Conservation (phyloP, 2,329 filamentous ascomycete species). For the Beauveria pseudobassiana region DNA sequence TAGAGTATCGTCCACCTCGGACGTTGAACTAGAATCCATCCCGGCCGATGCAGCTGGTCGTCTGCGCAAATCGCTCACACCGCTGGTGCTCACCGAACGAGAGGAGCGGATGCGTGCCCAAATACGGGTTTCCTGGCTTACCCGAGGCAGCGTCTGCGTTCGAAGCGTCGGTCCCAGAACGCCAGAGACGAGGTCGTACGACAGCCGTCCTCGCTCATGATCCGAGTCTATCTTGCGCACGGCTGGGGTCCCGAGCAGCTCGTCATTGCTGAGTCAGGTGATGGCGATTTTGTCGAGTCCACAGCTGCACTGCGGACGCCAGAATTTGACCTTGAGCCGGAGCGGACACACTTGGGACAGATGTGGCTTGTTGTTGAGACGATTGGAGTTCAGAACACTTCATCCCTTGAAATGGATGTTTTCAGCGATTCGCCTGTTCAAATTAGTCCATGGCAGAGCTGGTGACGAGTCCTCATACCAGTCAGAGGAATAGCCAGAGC, state of each 20-base stretch:
- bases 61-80: slow-evolving; percentile 52
- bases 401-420: slow-evolving; percentile 45
- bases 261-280: slow-evolving; percentile 57
- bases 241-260: slow-evolving; percentile 63
- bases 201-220: slow-evolving; percentile 40
- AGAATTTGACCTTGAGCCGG: slow-evolving; percentile 68
- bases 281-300: slow-evolving; percentile 68
- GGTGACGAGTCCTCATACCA: neutral
- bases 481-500: too few species aligned
- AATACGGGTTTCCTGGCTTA: slow-evolving; percentile 42
- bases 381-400: slow-evolving; percentile 47
- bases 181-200: slow-evolving; percentile 14
- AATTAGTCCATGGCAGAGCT: slow-evolving; percentile 35
- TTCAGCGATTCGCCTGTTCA: slow-evolving; percentile 41
- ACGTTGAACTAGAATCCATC: slow-evolving; percentile 52
- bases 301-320: slow-evolving; percentile 58
- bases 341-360: slow-evolving; percentile 45
- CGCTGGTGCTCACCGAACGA: slow-evolving; percentile 42
- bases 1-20: slow-evolving; percentile 58
- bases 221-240: slow-evolving; percentile 66
- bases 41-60: slow-evolving; percentile 69
- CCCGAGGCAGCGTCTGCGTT: slow-evolving; percentile 38
- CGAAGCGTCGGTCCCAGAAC: slow-evolving; percentile 23
- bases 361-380: slow-evolving; percentile 79
- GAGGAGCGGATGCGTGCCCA: slow-evolving; percentile 32